Evolutionary conservation across 805 yeast genomes (phyloP).

Genomic region (Phaffomyces antillensis): DNA sequence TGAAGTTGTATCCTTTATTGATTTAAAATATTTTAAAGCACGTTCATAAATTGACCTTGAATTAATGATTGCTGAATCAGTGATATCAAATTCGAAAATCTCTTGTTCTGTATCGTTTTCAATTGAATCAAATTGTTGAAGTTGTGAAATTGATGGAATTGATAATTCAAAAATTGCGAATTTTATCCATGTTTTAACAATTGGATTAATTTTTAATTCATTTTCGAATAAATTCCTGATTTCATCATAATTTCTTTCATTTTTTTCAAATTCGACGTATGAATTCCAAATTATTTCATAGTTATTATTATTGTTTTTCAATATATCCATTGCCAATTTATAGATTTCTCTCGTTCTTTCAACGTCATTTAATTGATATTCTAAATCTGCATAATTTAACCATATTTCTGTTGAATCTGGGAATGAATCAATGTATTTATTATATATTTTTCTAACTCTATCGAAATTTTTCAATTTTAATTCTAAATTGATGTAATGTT

Average conservation of each 20-base stretch:
- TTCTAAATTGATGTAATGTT: constrained; percentile 64
- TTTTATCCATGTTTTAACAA: constrained; percentile 49
- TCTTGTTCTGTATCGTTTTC: constrained; percentile 14
- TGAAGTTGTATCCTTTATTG: constrained; percentile 29
- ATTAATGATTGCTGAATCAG: constrained; percentile 40
- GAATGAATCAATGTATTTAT: constrained; percentile 49
- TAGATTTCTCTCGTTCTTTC: constrained; percentile 62
- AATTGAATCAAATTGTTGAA: constrained; percentile 35
- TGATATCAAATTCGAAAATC: constrained; percentile 39
- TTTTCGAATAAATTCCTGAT: constrained; percentile 47
- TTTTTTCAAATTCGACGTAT: constrained; percentile 54
- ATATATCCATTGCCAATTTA: constrained; percentile 37
- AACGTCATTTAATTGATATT: constrained; percentile 56
- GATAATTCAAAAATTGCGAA: constrained; percentile 67
- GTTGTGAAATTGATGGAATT: constrained; percentile 49
- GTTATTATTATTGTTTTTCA: constrained; percentile 12
- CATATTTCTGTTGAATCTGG: constrained; percentile 41
- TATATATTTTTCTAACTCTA: constrained; percentile 67
- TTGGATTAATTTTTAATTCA: constrained; percentile 27
- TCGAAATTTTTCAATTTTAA: constrained; percentile 67
- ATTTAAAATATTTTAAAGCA: constrained; percentile 42
- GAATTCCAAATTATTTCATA: constrained; percentile 24
- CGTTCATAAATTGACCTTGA: constrained; percentile 51
- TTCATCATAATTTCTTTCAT: constrained; percentile 46
- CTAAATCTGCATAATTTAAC: constrained; percentile 62